Conservation (phyloP, 257 asterid genomes). For the Oldenlandia corymbosa region DNA sequence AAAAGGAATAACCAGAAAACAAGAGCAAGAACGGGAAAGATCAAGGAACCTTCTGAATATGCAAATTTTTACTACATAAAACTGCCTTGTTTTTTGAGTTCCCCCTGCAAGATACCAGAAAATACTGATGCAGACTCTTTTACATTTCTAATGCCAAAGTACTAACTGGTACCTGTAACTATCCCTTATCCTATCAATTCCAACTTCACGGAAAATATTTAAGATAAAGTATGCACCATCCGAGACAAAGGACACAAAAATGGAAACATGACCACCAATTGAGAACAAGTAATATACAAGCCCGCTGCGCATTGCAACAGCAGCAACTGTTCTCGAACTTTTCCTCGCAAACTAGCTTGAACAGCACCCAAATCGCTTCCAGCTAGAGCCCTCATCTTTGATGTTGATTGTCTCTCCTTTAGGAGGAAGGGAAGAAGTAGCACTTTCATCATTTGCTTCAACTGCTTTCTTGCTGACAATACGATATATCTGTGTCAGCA, state of each 20-base stretch:
- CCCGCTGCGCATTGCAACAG: not conserved
- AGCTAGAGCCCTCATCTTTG: slow-evolving; percentile 15
- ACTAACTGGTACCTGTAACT: slow-evolving; percentile 2
- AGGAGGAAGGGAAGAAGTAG: slow-evolving; percentile 17
- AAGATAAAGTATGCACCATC: not conserved
- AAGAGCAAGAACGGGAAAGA: too few species aligned
- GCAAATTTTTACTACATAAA: not conserved
- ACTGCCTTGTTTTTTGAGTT: not conserved
- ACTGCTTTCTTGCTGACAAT: slow-evolving; percentile 20
- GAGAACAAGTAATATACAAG: slow-evolving; percentile 12
- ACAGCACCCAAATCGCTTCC: slow-evolving; percentile 22
- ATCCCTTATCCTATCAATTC: slow-evolving; percentile 2
- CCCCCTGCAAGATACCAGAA: not conserved
- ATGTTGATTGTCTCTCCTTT: slow-evolving; percentile 20
- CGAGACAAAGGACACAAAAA: not conserved
- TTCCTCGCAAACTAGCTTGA: slow-evolving; percentile 15
- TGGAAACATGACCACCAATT: not conserved
- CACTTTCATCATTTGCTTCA: slow-evolving; percentile 21
- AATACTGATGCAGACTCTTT: not conserved
- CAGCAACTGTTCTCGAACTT: slow-evolving; percentile 2
- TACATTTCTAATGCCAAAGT: not conserved
- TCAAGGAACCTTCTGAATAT: too few species aligned
- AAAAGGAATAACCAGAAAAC: too few species aligned
- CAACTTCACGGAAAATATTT: not conserved
- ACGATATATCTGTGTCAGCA: slow-evolving; percentile 11